Base-by-base conservation (phyloP, 2,329 filamentous ascomycete species). In the Diplodia intermedia region DNA sequence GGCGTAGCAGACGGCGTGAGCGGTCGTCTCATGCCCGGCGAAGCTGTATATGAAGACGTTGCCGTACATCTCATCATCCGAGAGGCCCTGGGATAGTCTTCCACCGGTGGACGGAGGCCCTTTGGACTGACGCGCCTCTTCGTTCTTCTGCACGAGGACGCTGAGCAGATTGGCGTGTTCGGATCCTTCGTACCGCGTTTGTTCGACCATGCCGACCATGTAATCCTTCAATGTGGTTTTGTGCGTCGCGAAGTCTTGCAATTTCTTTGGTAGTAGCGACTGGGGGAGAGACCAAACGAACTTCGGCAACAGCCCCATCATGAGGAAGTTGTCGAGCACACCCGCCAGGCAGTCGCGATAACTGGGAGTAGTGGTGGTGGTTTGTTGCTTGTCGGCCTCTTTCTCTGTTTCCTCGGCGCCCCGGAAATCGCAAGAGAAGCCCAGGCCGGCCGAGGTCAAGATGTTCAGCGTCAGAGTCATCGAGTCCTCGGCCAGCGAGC, bases 11-110 rank as follows among this genome's bases (percentile, higher is more conserved):
- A 87, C 77, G 0, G 82, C 83, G 63, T 83, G 84, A 2, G 84
- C 82, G 0, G 75, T 77, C 2, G 76, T 76, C 56, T 77, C 75
- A 57, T 76, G 72, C 1, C 75, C 75, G 2, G 74, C 75, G 29
- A 76, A 65, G 15, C 71, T 75, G 65, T 76, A 76, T n/a, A 75
- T 72, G 69, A 77, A 78, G 6, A 77, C 62, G 67, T 77, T 77
- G 15, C 75, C 75, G 47, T 71, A 71, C 2, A 77, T 68, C 69
- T 77, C 76, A 6, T 67, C 63, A 31, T 69, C 68, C 8, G 62
- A 63, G 79, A 96, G 95, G 9, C 84, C 88, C 75, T 90, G 92
- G 92, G 0, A 94, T 90, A 1, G 90, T 7, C 29, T 92, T 0
- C 94, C 90, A 1, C 90, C n/a, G 3, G 20, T 29, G 31, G 36